Conservation (phyloP, 192 early-diverging fungal genomes). For the Ramicandelaber brevisporus region DNA sequence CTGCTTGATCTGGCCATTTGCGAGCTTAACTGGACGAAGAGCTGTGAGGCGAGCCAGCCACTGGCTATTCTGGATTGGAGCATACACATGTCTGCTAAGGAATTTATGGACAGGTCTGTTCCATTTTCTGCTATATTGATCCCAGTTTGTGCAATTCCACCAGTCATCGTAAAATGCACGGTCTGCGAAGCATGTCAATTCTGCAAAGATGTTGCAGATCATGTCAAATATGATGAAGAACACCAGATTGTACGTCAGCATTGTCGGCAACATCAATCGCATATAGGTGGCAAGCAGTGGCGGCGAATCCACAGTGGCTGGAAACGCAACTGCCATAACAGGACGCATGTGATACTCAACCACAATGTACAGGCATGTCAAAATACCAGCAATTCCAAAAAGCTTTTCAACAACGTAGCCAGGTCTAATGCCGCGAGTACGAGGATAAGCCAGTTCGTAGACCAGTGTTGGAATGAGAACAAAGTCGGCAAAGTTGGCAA, state of each 20-base stretch:
- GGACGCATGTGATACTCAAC: conserved; percentile 76
- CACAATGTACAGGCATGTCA: conserved; percentile 56
- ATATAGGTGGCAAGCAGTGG: conserved; percentile 27
- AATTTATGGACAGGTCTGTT: conserved; percentile 92
- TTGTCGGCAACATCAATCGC: conserved; percentile 65
- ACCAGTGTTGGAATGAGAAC: conserved; percentile 72
- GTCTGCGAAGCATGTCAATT: conserved; percentile 83
- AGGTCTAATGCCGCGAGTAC: conserved; percentile 58
- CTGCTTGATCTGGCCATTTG: no score
- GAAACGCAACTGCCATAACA: conserved; percentile 33
- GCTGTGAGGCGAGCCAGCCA: no score
- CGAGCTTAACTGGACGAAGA: no score
- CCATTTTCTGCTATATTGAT: conserved; percentile 92
- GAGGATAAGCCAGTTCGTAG: conserved; percentile 81
- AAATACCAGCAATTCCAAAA: conserved; percentile 47
- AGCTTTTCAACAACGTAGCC: conserved; percentile 71
- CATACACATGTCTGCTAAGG: conserved; percentile 71
- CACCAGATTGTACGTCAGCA: conserved; percentile 70
- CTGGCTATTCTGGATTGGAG: conserved; percentile 44
- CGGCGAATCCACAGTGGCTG: conserved; percentile 20
- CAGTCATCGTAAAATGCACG: conserved; percentile 96
- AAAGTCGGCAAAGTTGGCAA: conserved; percentile 67
- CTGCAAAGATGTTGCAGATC: conserved; percentile 88
- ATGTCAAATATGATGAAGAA: conserved; percentile 96
- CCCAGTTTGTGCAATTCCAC: conserved; percentile 78